Evolutionary conservation across 345 rosid genomes (phyloP).

Genomic region (Ceriops decandra): DNA sequence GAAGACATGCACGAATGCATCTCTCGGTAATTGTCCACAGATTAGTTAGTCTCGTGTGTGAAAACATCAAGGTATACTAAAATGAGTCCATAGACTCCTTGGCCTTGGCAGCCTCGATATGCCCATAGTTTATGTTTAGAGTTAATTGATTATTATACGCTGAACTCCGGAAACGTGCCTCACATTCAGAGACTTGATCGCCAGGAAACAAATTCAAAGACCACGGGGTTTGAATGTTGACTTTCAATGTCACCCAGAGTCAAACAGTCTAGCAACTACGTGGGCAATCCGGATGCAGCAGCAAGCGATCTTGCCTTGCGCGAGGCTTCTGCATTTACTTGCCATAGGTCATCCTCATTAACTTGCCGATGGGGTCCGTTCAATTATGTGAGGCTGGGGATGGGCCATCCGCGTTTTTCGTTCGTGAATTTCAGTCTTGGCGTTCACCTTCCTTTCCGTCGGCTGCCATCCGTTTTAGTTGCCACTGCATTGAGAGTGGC

Average conservation of each 20-base stretch:
- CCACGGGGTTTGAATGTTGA: conserved; percentile 3
- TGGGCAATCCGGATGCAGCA: too few species aligned
- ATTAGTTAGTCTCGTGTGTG: too few species aligned
- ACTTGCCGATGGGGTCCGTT: background rate
- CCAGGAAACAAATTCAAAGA: background rate
- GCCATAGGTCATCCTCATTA: background rate
- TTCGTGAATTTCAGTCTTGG: too few species aligned
- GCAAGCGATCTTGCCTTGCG: background rate
- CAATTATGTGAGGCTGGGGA: too few species aligned
- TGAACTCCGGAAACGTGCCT: background rate
- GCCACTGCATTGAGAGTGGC: too few species aligned
- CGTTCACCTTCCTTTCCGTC: too few species aligned
- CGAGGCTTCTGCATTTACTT: background rate
- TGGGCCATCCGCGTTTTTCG: too few species aligned
- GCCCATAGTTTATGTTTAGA: background rate
- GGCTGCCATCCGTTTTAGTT: too few species aligned
- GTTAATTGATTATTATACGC: background rate
- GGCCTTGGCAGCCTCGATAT: too few species aligned
- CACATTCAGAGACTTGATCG: background rate
- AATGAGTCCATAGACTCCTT: too few species aligned
- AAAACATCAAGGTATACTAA: background rate
- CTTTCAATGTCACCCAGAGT: background rate
- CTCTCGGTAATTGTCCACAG: too few species aligned
- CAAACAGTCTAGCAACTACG: background rate
- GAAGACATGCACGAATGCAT: too few species aligned